Base-by-base conservation (phyloP, 2,329 filamentous ascomycete species). In the Xylariomycetidae sp. region DNA sequence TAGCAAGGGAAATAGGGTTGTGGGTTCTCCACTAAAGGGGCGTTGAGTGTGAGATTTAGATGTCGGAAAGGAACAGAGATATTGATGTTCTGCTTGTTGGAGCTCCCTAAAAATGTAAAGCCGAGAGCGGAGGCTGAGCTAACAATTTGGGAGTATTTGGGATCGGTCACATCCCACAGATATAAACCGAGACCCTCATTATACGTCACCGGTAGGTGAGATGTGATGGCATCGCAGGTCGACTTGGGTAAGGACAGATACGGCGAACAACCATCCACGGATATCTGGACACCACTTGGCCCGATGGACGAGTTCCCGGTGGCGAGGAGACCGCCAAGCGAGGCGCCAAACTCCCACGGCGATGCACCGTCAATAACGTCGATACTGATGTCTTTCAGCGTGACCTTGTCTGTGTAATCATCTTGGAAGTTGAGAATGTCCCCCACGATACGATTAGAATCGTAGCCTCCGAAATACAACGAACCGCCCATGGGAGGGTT, bases 1-100 rank as follows among this genome's bases (percentile, higher is more conserved):
- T 53, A 52, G 38, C 66, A 70, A 1, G 65, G 67, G 36, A 71
- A 68, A 42, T 68, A 69, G 23, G 53, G 58, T 11, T 44, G 50
- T 4, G 58, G 48, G 3, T 27, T 41, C 3, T 52, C 46, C 5
- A 56, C 51, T 3, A 68, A 48, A 0, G 64, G 63, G 1, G 48
- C 19, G 2, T 59, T 56, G 4, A 69, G 51, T 1, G 64, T 68
- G 6, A 64, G 51, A 40, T 63, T 61, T n/a, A 63, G 51, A 20
- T 62, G 53, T 19, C 45, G 48, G 30, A 61, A 58, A 10, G 66
- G 66, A 3, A 69, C 61, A 10, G 67, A 66, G 47, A 70, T 66
- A 1, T 54, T 59, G 27, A 66, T 40, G 26, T 57, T 59, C 3
- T 51, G 40, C 0, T 49, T 53, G 16, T 53, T 51, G 4, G 48